Percentiles rank a stretch among this genome's conserved stretches.
Evolutionary conservation across 2,329 filamentous ascomycete species (phyloP).

Genomic region (Diaporthe vexans): DNA sequence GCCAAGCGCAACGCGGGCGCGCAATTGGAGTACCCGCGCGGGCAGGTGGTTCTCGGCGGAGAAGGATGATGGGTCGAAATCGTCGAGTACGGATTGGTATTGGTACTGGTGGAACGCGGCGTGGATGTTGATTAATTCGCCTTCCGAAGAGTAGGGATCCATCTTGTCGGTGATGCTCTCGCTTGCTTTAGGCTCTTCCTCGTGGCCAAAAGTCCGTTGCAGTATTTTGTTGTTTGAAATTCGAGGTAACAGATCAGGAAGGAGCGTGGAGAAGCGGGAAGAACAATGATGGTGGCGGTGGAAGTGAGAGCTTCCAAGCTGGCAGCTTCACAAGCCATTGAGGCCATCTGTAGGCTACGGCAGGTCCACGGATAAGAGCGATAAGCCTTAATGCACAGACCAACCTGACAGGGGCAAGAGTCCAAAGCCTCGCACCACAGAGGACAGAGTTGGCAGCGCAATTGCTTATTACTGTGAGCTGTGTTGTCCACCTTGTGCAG

Average conservation of each 20-base stretch:
- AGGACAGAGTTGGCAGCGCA: too few relatives aligned
- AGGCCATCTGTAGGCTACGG: constrained; percentile 28
- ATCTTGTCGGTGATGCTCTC: constrained; percentile 54
- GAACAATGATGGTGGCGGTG: not conserved
- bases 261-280: constrained; percentile 37
- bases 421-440: too few relatives aligned
- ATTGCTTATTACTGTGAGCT: too few relatives aligned
- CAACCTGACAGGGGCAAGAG: not conserved
- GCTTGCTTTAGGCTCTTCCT: not conserved
- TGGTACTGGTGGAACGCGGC: constrained; percentile 84
- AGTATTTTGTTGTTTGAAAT: not conserved
- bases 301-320: not conserved
- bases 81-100: constrained; percentile 85
- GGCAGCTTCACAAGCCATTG: constrained; percentile 24
- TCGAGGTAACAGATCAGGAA: not conserved
- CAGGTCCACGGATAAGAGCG: constrained; percentile 7
- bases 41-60: constrained; percentile 83
- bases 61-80: constrained; percentile 83
- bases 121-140: constrained; percentile 80
- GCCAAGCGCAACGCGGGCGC: constrained; percentile 86
- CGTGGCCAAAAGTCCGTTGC: not conserved
- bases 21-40: constrained; percentile 82
- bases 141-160: constrained; percentile 80
- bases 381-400: constrained; percentile 11
- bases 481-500: too few relatives aligned